Base-by-base conservation (phyloP, 345 rosid genomes). In the Kernera saxatilis region DNA sequence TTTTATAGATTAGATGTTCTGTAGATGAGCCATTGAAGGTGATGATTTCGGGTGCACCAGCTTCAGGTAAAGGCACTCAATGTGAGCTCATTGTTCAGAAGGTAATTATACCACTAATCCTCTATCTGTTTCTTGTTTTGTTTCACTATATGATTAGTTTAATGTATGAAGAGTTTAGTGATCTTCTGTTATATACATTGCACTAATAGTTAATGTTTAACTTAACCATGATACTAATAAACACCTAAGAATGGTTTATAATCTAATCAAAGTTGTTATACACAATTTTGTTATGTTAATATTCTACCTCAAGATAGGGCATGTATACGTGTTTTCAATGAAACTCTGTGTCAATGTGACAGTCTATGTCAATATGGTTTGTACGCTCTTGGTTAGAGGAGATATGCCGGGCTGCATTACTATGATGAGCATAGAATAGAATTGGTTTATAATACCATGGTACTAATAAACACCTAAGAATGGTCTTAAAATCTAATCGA, bases 31-130 rank as follows among this genome's bases (percentile, higher is more conserved):
- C 97, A 0, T 36, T 93, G 78, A 90, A 87, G 78, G 96, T 93
- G 64, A 93, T 93, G 93, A 90, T 93, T 62, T 91, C 94, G 0
- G 97, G 98, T 32, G 97, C 97, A 26, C 93, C 97, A 0, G 96
- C 96, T 7, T 93, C 92, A 1, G 97, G 98, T 41, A 93, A 91
- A 81, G 94, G 98, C 52, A 86, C 98, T 64, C 98, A 91, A 70
- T 87, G 97, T 67, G 94, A 91, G 64, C 77, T 91, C 58, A 86
- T 89, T 35, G 94, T 81, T 68, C 81, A 84, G 10, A 88, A 87
- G 92, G 98, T 90, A 79, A 71, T 10, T 14, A 33, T 40, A 65
- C n/a, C 23, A 21, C 13, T 18, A 4, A 14, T 60, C 17, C 17
- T n/a, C 14, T 32, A n/a, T 49, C 15, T 4, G 1, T 17, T 6